Base-by-base conservation (phyloP, 495 filamentous ascomycete species). In the Podospora pseudopauciseta region DNA sequence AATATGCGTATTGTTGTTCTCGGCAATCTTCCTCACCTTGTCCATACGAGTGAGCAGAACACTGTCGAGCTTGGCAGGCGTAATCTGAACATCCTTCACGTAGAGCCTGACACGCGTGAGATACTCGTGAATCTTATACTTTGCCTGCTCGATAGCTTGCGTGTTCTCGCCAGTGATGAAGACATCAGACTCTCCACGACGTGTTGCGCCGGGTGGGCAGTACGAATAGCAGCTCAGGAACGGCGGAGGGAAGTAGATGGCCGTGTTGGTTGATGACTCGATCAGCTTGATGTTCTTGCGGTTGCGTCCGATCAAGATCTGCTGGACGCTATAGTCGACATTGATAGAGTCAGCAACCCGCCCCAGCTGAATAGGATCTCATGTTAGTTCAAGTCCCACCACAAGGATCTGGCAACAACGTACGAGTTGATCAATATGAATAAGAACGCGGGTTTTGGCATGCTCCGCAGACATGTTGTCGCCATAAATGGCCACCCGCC, bases 341-440 rank as follows among this genome's bases (percentile, higher is more conserved):
- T 90, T 90, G 76, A 92, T 88, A 19, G 84, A 85, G 73, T 97
- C 92, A 32, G 96, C 90, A 63, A 91, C 84, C 74, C 94, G 90
- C 81, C 91, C 90, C 63, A 97, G 88, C 94, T 97, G 68, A 64
- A 62, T 20, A 68, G 44, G 68, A 3, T 49, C 77, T 70, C 77
- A 63, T n/a, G 66, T 68, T 30, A 72, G 64, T 60, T 56, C 9
- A 28, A 5, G n/a, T 30, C 13, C 30, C 23, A 2, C 7, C 18
- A 1, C 54, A 62, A 27, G 28, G 11, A 23, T 69, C 82, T 1
- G 49, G 9, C 23, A 34, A 60, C n/a, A 7, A 18, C 91, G 73
- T 86, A 98, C 94, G 81, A 98, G 88, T 82, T 94, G 90, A 76
- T 99, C 95, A 74, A 99, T 97, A 84, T 97, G 92, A 80, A 98